A percentile compares a stretch with the other conserved stretches of the same genome.
Evolutionary conservation across 2,329 filamentous ascomycete genomes (phyloP).

Genomic region (Pezicula rhizophila): DNA sequence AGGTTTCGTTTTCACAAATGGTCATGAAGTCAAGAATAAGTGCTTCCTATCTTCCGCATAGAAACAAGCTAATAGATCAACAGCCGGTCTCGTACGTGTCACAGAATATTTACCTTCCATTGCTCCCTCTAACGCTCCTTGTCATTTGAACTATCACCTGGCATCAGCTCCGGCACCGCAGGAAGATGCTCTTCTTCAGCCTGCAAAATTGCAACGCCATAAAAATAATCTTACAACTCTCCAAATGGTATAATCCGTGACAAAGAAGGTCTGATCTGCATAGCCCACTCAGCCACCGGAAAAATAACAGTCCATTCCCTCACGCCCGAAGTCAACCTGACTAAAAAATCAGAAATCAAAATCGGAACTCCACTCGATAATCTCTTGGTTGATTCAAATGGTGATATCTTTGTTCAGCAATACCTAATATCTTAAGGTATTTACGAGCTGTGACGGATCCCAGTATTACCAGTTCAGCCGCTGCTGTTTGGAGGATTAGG

Average conservation of each 20-base stretch:
- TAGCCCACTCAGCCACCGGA: conserved; percentile 22
- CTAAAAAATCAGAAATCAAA: conserved; percentile 16
- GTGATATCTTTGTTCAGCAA: conserved; percentile 25
- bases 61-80: not conserved
- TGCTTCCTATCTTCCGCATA: not conserved
- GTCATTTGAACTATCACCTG: not conserved
- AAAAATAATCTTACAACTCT: conserved; percentile 17
- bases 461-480: conserved; percentile 5
- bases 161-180: conserved; percentile 6
- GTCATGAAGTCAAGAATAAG: conserved; percentile 24
- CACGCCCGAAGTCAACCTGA: conserved; percentile 1
- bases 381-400: conserved; percentile 24
- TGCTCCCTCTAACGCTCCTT: not conserved
- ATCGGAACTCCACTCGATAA: conserved; percentile 29
- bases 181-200: conserved; percentile 14
- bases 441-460: conserved; percentile 16
- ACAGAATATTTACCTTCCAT: too few relatives aligned
- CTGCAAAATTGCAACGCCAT: conserved; percentile 19
- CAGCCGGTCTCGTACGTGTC: not conserved
- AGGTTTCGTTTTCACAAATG: conserved; percentile 28
- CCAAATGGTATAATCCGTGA: conserved; percentile 26
- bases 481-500: conserved; percentile 18
- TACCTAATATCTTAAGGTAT: conserved; percentile 22
- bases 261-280: conserved; percentile 22
- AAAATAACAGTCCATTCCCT: conserved; percentile 18